Evolutionary conservation across 2,329 filamentous ascomycete genomes (phyloP).

Genomic region (Leptosphaerulina australis): DNA sequence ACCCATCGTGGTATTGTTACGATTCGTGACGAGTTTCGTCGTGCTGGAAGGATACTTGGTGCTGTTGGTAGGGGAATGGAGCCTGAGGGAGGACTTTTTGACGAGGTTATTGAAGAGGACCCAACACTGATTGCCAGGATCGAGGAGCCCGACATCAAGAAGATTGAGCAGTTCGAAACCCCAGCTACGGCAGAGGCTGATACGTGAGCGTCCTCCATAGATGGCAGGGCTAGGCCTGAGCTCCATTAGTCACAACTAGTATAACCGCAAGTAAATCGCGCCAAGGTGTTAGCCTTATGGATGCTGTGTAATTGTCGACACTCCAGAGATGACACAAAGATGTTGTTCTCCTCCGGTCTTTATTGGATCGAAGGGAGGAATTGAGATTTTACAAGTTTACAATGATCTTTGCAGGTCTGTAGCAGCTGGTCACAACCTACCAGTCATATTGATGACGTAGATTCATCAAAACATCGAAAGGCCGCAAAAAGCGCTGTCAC

Average conservation of each 20-base stretch:
- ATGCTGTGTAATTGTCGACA: neutral
- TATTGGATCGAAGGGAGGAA: neutral
- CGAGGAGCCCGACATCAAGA: neutral
- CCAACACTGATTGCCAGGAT: conserved; percentile 10
- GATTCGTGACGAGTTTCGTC: conserved; percentile 82
- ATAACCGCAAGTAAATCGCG: neutral
- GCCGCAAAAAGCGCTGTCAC: neutral
- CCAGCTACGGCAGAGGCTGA: neutral
- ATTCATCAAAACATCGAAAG: neutral
- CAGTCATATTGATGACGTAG: neutral
- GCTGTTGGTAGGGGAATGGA: conserved; percentile 32
- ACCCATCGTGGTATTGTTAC: conserved; percentile 80
- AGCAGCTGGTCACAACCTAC: neutral
- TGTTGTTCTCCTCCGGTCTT: neutral
- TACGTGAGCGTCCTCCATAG: neutral
- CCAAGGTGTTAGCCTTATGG: neutral
- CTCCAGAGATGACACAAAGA: too few relatives aligned
- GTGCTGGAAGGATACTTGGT: conserved; percentile 70
- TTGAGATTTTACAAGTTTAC: neutral
- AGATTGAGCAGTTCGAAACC: neutral
- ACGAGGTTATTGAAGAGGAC: conserved; percentile 37
- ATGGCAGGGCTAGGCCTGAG: neutral
- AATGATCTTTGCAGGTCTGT: neutral
- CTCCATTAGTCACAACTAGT: neutral
- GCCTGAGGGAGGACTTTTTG: conserved; percentile 46